Evolutionary conservation across 1,284 basidiomycete genomes (phyloP), one percentile per base, ranked within the genome.

Genomic region (Coniophora puteana): DNA sequence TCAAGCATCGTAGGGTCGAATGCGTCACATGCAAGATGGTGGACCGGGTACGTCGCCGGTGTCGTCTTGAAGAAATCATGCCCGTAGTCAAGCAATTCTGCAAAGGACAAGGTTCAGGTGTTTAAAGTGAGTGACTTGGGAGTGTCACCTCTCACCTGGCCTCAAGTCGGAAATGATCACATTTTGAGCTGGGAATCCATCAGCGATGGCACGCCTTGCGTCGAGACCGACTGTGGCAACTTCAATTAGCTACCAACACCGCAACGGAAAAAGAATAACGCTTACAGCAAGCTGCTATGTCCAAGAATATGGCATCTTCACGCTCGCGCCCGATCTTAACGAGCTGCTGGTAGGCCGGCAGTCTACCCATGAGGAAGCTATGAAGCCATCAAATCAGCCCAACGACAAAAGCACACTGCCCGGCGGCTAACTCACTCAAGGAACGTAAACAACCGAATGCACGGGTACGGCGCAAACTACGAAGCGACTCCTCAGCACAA

Each of bases 1-100:
- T 44, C 36, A 13, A 58, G 30, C 31, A 55, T 45, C 6, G 33
- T 27, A 14, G 41, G 41, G 39, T 60, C 55, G 22, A 62, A 51
- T 13, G 57, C 42, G 38, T 61, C 52, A 8, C 56, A 59, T 16
- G 44, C 36, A n/a, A 62, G 29, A 40, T 62, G 62, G 10, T 48
- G 45, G 6, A 54, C 53, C 7, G 56, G 54, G 40, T 53, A 61
- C 16, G 54, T 49, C 18, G 54, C 35, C 7, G 46, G 42, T 4
- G 52, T 49, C 16, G 55, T 47, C 25, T 48, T 48, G 45, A 55
- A 62, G 8, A 62, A 53, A 40, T 55, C 53, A 29, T 62, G 54
- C 4, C 55, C 58, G 7, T 53, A 40, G 13, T 54, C 51, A 51
- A 48, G 52, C 36, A 56, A 57, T 34, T 41, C 51, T 56, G 24